Evolutionary conservation across 495 filamentous ascomycete genomes (phyloP).

Genomic region (Chaetomium fimeti): DNA sequence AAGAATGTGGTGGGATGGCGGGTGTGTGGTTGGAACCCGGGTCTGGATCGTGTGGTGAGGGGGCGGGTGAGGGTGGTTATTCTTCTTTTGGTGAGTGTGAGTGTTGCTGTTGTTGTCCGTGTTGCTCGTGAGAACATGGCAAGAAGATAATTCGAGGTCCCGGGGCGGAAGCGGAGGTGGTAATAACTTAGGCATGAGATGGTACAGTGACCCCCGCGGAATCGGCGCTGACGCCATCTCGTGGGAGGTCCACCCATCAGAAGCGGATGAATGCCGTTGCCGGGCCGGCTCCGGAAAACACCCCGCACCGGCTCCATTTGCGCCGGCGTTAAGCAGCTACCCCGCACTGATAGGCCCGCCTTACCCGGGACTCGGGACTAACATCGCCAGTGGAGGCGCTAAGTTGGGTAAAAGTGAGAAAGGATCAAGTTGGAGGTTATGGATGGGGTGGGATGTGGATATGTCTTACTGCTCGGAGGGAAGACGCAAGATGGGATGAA

Average conservation of each 20-base stretch:
- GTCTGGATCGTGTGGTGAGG: background rate
- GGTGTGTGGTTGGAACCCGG: background rate
- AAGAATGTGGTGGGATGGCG: background rate
- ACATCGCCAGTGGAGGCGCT: background rate
- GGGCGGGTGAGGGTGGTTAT: background rate
- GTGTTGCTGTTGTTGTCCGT: background rate
- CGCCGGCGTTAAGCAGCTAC: conserved; percentile 14
- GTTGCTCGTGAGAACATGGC: conserved; percentile 15
- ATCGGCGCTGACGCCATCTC: conserved; percentile 21
- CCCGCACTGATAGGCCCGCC: background rate
- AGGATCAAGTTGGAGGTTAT: background rate
- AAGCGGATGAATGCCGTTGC: conserved; percentile 15
- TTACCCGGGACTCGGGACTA: background rate
- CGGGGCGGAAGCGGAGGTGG: background rate
- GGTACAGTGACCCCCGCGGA: conserved; percentile 12
- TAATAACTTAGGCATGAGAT: conserved; percentile 1
- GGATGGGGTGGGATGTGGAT: no score
- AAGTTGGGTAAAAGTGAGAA: background rate
- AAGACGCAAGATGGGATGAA: no score
- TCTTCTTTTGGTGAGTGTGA: background rate
- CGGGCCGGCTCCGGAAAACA: conserved; percentile 21
- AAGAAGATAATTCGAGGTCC: conserved; percentile 2
- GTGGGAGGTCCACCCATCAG: background rate
- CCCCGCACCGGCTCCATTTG: conserved; percentile 18
- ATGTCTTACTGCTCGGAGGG: no score